These are phyloP conservation scores for Chlorella sp. DNA, from an alignment of 139 green algal species.

Conservation along the genomic window DNA sequence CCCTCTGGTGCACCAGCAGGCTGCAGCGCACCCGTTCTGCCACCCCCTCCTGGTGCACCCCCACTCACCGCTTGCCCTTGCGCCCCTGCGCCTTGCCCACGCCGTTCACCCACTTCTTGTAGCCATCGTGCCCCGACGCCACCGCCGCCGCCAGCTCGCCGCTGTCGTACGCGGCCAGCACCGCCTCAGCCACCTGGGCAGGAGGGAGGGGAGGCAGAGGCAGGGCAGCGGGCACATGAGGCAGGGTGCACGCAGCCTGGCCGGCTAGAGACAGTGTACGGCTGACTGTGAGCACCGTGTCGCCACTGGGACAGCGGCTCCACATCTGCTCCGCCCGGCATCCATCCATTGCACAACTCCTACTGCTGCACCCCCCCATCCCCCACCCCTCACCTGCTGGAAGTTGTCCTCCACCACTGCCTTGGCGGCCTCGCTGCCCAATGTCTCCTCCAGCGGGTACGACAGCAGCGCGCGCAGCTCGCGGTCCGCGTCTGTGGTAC, in stretches of 20 bases:
- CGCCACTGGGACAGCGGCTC: too few relatives aligned
- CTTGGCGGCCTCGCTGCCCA: constrained; percentile 66
- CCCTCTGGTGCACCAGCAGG: too few relatives aligned
- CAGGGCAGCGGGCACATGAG: too few relatives aligned
- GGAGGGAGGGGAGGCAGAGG: not conserved
- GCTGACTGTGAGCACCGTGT: too few relatives aligned
- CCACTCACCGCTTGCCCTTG: constrained; percentile 92
- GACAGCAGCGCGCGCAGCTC: constrained; percentile 77
- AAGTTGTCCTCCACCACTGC: constrained; percentile 45
- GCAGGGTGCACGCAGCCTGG: too few relatives aligned
- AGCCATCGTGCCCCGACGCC: constrained; percentile 68
- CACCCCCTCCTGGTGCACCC: too few relatives aligned
- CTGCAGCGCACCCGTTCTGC: too few relatives aligned
- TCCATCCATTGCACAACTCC: too few relatives aligned
- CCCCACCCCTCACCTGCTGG: constrained; percentile 9
- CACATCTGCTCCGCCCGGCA: too few relatives aligned
- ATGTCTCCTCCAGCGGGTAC: constrained; percentile 91
- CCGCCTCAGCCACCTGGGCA: constrained; percentile 74
- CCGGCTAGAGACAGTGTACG: too few relatives aligned
- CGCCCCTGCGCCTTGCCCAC: constrained; percentile 94
- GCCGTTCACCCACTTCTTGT: constrained; percentile 91
- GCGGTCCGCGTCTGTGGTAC: constrained; percentile 47
- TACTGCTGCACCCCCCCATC: too few relatives aligned
- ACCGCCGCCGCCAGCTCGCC: constrained; percentile 84
- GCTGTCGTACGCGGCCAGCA: constrained; percentile 80